A percentile compares a stretch with the other conserved stretches of the same genome.
Evolutionary conservation across 2,329 filamentous ascomycete genomes (phyloP).

Genomic region (Pseudogymnoascus sp.): DNA sequence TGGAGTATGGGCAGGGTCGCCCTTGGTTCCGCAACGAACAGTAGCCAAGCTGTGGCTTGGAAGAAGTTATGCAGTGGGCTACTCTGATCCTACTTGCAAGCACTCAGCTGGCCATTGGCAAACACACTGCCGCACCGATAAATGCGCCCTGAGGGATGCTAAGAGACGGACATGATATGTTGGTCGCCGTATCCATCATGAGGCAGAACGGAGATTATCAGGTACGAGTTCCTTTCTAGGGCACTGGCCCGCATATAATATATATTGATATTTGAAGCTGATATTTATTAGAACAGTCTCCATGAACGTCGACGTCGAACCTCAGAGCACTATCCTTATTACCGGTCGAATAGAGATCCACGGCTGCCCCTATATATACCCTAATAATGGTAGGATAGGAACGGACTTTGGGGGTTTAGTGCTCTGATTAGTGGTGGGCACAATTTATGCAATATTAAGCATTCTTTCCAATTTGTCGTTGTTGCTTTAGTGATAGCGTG

Average conservation of each 20-base stretch:
- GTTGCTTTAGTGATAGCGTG: neutral
- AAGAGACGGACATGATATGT: neutral
- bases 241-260: neutral
- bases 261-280: neutral
- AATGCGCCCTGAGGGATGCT: neutral
- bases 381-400: neutral
- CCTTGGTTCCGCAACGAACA: conserved; percentile 24
- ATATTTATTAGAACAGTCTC: neutral
- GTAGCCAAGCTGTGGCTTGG: neutral
- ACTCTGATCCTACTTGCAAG: neutral
- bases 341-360: neutral
- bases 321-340: neutral
- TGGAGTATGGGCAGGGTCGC: conserved; percentile 25
- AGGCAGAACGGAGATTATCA: neutral
- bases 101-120: neutral
- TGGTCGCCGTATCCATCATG: neutral
- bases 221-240: neutral
- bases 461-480: neutral
- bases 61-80: neutral
- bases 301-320: neutral
- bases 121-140: neutral
- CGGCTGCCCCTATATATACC: neutral
- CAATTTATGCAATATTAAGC: neutral
- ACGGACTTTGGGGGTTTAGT: neutral
- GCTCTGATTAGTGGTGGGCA: neutral